Base-by-base conservation (phyloP, 2,329 filamentous ascomycete genomes). In the Arthrobotrys iridis region DNA sequence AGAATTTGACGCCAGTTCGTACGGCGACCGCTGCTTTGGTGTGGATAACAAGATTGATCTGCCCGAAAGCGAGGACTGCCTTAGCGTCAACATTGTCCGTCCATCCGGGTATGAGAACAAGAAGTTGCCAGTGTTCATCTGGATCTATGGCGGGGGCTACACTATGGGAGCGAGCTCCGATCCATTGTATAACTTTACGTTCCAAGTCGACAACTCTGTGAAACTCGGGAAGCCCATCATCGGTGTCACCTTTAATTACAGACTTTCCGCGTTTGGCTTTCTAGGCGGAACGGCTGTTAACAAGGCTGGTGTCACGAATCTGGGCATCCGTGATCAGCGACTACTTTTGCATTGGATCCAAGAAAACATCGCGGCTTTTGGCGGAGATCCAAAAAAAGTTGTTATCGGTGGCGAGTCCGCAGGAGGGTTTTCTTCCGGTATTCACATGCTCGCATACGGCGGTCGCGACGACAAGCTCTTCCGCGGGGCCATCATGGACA, bases 371-470 rank as follows among this genome's bases (percentile, higher is more conserved):
- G 88, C 83, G 0, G 85, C 87, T 0, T 96, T 95, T 80, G 92
- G 92, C 7, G 92, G 92, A 10, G 91, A 94, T 80, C 89, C 91
- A 0, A 84, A 85, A 13, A 91, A 90, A 80, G 90, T 93, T 4
- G 93, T 91, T 0, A 89, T 94, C 72, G 93, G 89, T 89, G 91
- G 91, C 24, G 89, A 93, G 80, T 89, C 86, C 1, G 89, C 90
- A 0, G 89, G 90, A 0, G 77, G 66, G 15, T 67, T 60, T 7
- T 76, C 71, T 3, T 75, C 76, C n/a, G 67, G 77, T 41, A 62
- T 65, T 13, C 72, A 77, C 4, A 41, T 73, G 7, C 45, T 70
- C 3, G 65, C 77, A 30, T 70, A 70, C 13, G 60, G 50, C 24
- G 57, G 76, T 0, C 80, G 84, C 45, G 83, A 88, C 70, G 85